phyloP scores from a whole-genome alignment of 129 eudicot species.

The Pulicaria dysenterica region DNA sequence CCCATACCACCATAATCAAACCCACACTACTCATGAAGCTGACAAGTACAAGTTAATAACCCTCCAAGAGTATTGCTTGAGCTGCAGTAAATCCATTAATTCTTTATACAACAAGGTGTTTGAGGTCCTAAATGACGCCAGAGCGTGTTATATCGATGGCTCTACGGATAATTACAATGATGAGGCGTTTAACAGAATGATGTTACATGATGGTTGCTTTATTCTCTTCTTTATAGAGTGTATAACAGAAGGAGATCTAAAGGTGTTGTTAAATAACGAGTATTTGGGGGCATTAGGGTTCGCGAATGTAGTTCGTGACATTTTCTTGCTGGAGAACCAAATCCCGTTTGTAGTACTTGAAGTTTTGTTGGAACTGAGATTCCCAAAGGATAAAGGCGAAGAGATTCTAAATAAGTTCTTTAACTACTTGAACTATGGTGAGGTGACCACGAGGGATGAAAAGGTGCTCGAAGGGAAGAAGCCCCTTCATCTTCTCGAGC shows the following conservation, averaged over 20 bases:
- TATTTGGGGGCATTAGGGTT: slow-evolving; percentile 41
- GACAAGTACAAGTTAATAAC: slow-evolving; percentile 36
- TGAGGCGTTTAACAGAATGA: slow-evolving; percentile 36
- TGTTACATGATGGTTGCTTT: slow-evolving; percentile 45
- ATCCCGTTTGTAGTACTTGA: slow-evolving; percentile 37
- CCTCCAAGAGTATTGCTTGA: slow-evolving; percentile 22
- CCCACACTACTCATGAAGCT: slow-evolving; percentile 3
- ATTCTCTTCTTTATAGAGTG: slow-evolving; percentile 39
- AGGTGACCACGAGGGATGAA: slow-evolving; percentile 8
- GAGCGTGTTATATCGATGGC: slow-evolving; percentile 31
- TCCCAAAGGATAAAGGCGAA: slow-evolving; percentile 29
- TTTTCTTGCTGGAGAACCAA: slow-evolving; percentile 48
- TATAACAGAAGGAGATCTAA: not conserved
- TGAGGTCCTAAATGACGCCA: slow-evolving; percentile 25
- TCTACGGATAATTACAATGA: slow-evolving; percentile 30
- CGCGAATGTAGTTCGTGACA: slow-evolving; percentile 37
- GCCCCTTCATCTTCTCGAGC: slow-evolving; percentile 47
- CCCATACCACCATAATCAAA: slow-evolving; percentile 34
- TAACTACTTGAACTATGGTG: slow-evolving; percentile 39
- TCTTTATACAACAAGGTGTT: slow-evolving; percentile 28
- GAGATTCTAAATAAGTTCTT: slow-evolving; percentile 24
- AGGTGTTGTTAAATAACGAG: slow-evolving; percentile 30
- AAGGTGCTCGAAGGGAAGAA: slow-evolving; percentile 29
- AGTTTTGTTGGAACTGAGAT: slow-evolving; percentile 31
- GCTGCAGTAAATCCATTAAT: not conserved